A percentile compares a stretch with the other conserved stretches of the same genome.
These are phyloP conservation scores for Amaranthus palmeri DNA, from an alignment of 148 eudicot species.

Conservation along the genomic window DNA sequence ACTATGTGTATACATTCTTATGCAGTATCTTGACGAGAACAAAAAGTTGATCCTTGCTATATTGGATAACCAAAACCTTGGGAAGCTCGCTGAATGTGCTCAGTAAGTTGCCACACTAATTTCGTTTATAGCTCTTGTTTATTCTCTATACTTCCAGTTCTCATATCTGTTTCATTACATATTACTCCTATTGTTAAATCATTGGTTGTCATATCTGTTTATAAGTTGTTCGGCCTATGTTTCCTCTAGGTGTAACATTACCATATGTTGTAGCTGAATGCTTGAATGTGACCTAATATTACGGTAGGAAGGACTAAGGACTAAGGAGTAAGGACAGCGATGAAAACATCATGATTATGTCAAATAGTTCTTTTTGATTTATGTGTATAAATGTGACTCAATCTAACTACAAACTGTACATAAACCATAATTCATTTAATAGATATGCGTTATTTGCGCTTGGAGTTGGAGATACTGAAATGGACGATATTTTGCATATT, in stretches of 20 bases:
- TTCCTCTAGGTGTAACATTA: not conserved
- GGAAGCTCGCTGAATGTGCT: conserved; percentile 93
- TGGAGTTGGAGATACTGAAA: conserved; percentile 5
- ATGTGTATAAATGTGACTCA: not conserved
- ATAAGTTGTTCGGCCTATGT: no score
- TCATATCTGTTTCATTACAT: not conserved
- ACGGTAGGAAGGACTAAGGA: no score
- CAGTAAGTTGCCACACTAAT: conserved; percentile 57
- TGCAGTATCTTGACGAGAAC: conserved; percentile 97
- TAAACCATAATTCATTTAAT: not conserved
- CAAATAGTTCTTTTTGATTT: not conserved
- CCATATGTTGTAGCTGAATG: not conserved
- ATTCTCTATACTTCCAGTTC: not conserved
- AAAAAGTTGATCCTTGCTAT: conserved; percentile 90
- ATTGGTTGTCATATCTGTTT: not conserved
- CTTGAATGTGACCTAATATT: no score
- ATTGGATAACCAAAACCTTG: conserved; percentile 94
- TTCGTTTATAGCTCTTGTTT: not conserved
- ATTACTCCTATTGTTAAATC: not conserved
- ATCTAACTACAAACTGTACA: not conserved
- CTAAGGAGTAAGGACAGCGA: not conserved
- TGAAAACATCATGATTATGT: not conserved
- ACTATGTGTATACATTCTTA: not conserved
- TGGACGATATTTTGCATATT: not conserved
- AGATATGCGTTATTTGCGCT: not conserved